phyloP scores from a whole-genome alignment of 768 basidiomycete genomes.

The Phaffia australis region DNA sequence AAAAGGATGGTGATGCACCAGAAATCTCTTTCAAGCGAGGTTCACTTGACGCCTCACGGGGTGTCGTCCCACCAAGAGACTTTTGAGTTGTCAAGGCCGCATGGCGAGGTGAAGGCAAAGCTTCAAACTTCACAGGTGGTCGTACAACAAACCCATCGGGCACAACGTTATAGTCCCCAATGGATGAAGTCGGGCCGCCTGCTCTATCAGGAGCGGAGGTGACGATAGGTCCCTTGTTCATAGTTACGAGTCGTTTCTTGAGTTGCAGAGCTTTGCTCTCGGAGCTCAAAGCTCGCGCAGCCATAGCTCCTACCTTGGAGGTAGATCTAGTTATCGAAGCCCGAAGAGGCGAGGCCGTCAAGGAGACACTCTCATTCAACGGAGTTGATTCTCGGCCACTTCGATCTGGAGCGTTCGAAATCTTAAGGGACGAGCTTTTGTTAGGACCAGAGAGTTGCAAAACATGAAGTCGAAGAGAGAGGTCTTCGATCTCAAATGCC shows the following conservation, averaged over 20 bases:
- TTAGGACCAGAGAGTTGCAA: conserved; percentile 25
- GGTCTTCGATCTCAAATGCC: conserved; percentile 36
- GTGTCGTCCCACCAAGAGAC: no score
- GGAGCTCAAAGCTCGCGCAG: conserved; percentile 19
- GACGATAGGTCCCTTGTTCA: conserved; percentile 7
- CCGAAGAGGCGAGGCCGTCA: background rate
- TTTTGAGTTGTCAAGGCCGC: background rate
- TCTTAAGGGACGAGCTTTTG: conserved; percentile 12
- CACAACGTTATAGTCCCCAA: background rate
- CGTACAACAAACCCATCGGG: background rate
- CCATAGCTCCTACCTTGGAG: conserved; percentile 20
- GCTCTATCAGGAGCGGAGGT: background rate
- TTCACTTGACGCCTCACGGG: no score
- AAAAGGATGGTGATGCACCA: no score
- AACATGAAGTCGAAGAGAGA: conserved; percentile 32
- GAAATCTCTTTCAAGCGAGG: no score
- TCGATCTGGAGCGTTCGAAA: no score
- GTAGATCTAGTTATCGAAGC: background rate
- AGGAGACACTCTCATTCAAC: no score
- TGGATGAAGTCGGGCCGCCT: background rate
- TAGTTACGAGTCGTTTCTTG: conserved; percentile 3
- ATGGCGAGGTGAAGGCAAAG: conserved; percentile 16
- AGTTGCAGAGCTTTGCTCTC: conserved; percentile 18
- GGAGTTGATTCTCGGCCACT: no score
- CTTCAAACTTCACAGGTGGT: conserved; percentile 13